phyloP scores from a whole-genome alignment of 495 filamentous ascomycete species.

The Trichocladium antarcticum region DNA sequence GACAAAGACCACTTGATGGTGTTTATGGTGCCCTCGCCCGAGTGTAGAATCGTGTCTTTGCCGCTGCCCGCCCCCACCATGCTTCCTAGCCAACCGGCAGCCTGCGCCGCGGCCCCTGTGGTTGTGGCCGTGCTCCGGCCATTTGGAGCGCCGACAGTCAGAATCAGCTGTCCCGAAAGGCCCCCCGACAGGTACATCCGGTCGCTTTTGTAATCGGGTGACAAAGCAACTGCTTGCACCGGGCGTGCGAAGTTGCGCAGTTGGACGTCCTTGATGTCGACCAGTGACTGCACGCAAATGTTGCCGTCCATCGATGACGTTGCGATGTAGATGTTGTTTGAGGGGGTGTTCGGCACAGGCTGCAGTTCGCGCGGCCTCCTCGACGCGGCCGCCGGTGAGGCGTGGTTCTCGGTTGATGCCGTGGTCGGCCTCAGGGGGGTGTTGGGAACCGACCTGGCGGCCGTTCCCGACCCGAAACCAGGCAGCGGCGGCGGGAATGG shows the following conservation, averaged over 20 bases:
- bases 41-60: conserved; percentile 81
- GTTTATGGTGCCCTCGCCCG: conserved; percentile 81
- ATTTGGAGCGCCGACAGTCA: conserved; percentile 71
- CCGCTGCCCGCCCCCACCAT: conserved; percentile 71
- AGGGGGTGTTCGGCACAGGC: conserved; percentile 54
- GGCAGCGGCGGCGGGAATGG: conserved; percentile 72
- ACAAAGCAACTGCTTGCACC: conserved; percentile 78
- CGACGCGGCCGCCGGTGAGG: conserved; percentile 41
- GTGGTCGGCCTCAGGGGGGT: conserved; percentile 26
- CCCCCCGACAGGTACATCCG: conserved; percentile 82
- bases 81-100: conserved; percentile 79
- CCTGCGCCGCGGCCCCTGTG: conserved; percentile 62
- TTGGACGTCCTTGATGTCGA: conserved; percentile 63
- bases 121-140: conserved; percentile 74
- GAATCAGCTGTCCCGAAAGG: conserved; percentile 73
- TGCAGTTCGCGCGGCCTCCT: conserved; percentile 37
- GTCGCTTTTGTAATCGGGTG: conserved; percentile 85
- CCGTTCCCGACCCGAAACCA: conserved; percentile 42
- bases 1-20: conserved; percentile 88
- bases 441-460: conserved; percentile 37
- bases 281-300: conserved; percentile 74
- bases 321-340: conserved; percentile 82
- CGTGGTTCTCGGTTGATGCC: conserved; percentile 39
- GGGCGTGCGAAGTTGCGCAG: conserved; percentile 89
- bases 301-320: conserved; percentile 93